Percentiles rank a stretch among this genome's conserved stretches.
Evolutionary conservation across 2,329 filamentous ascomycete species (phyloP).

Genomic region (Aspergillus aculeatus): DNA sequence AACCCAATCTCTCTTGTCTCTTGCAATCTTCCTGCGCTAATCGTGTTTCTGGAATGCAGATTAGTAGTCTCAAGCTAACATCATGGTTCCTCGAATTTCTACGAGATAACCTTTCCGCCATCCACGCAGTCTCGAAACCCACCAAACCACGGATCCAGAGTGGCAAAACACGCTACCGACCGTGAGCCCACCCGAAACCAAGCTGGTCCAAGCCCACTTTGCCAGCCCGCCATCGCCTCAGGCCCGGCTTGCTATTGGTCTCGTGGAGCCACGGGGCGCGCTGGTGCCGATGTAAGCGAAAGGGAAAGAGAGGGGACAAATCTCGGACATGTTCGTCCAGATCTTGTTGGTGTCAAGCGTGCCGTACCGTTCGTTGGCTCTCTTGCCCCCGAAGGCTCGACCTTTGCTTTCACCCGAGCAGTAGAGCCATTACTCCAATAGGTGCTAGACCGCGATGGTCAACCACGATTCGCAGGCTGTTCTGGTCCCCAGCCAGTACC

Average conservation of each 20-base stretch:
- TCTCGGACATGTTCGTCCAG: slow-evolving; percentile 31
- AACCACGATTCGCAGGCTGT: slow-evolving; percentile 22
- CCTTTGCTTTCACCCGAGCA: background rate
- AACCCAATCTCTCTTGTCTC: background rate
- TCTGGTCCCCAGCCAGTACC: slow-evolving; percentile 12
- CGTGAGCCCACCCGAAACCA: slow-evolving; percentile 1
- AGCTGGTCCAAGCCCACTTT: background rate
- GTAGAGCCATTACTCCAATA: background rate
- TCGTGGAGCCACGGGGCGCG: slow-evolving; percentile 2
- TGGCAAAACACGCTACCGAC: background rate
- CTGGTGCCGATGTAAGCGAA: slow-evolving; percentile 16
- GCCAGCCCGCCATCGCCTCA: background rate
- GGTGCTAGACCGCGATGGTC: slow-evolving; percentile 20
- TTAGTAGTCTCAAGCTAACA: background rate
- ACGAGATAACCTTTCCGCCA: background rate
- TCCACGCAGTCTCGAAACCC: background rate
- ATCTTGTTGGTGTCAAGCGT: slow-evolving; percentile 31
- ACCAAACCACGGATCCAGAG: background rate
- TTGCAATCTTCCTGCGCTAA: no score
- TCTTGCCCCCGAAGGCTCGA: slow-evolving; percentile 13
- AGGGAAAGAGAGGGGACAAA: slow-evolving; percentile 22
- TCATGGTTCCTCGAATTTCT: background rate
- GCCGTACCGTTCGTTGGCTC: slow-evolving; percentile 28
- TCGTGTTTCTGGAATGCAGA: no score
- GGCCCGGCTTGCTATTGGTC: slow-evolving; percentile 4